phyloP scores from a whole-genome alignment of 2,329 filamentous ascomycete species.

The Ophiostoma fasciatum region DNA sequence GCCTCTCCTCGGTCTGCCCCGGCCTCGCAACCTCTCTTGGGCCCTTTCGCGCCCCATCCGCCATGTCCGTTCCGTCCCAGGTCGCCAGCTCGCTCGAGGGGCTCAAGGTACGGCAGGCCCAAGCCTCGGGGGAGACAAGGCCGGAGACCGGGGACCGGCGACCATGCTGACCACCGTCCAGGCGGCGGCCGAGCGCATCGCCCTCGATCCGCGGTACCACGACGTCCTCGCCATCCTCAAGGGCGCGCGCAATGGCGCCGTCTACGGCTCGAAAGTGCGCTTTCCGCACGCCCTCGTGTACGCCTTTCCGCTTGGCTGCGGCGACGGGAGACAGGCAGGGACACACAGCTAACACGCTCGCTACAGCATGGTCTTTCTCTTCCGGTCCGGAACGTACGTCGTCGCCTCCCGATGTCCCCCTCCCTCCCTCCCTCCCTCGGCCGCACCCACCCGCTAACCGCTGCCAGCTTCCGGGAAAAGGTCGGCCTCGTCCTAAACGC shows the following conservation, averaged over 20 bases:
- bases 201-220: constrained; percentile 73
- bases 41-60: background rate
- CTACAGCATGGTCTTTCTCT: constrained; percentile 89
- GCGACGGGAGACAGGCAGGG: too few species aligned
- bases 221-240: constrained; percentile 77
- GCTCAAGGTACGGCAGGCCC: constrained; percentile 3
- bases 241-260: constrained; percentile 86
- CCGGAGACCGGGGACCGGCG: too few species aligned
- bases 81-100: background rate
- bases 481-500: constrained; percentile 63
- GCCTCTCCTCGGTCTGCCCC: too few species aligned
- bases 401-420: constrained; percentile 17
- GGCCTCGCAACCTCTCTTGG: too few species aligned
- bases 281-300: constrained; percentile 92
- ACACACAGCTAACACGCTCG: too few species aligned
- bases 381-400: constrained; percentile 73
- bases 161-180: constrained; percentile 19
- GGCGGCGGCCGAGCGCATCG: constrained; percentile 57
- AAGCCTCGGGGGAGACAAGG: too few species aligned
- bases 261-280: constrained; percentile 94
- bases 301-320: constrained; percentile 15
- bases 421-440: constrained; percentile 1
- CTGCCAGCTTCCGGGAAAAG: constrained; percentile 57
- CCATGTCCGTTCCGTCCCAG: constrained; percentile 2
- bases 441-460: background rate